Percentiles rank a stretch among this genome's conserved stretches.
Evolutionary conservation across 768 basidiomycete species (phyloP).

Genomic region (Xerocomellus chrysenteron): DNA sequence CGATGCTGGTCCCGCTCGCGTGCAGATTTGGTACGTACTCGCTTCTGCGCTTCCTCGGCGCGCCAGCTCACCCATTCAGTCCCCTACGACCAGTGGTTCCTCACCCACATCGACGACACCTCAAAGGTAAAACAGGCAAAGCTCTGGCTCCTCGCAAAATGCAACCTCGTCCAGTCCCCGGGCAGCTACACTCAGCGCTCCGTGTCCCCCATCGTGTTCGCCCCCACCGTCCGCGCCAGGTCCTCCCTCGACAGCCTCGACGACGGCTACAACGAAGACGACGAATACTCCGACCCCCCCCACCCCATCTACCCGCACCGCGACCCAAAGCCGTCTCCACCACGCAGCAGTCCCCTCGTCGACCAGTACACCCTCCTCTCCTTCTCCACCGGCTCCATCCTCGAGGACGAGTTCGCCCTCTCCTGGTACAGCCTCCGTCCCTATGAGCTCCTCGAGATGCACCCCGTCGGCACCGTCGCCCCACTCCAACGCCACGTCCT

Average conservation of each 20-base stretch:
- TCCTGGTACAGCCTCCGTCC: conserved; percentile 60
- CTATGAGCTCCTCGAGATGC: conserved; percentile 70
- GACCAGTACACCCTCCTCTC: conserved; percentile 53
- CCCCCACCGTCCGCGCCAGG: conserved; percentile 26
- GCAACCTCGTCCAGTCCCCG: conserved; percentile 40
- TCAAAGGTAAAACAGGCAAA: conserved; percentile 68
- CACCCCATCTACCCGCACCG: conserved; percentile 8
- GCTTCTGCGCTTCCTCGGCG: not conserved
- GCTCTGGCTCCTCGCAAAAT: conserved; percentile 58
- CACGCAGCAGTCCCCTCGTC: conserved; percentile 20
- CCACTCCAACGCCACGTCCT: conserved; percentile 42
- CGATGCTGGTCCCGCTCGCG: conserved; percentile 42
- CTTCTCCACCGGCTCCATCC: conserved; percentile 66
- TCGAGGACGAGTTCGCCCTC: conserved; percentile 62
- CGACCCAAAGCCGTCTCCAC: conserved; percentile 8
- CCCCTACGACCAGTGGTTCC: conserved; percentile 73
- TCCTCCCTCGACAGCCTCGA: conserved; percentile 26
- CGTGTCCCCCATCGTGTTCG: conserved; percentile 71
- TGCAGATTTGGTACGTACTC: conserved; percentile 55
- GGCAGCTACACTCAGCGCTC: conserved; percentile 38
- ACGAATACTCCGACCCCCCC: conserved; percentile 30
- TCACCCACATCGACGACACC: conserved; percentile 60
- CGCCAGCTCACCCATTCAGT: conserved; percentile 37
- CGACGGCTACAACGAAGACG: conserved; percentile 33
- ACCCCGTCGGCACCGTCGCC: conserved; percentile 43